Conservation (phyloP, 1,284 basidiomycete genomes). For the Ceratobasidium sp. region DNA sequence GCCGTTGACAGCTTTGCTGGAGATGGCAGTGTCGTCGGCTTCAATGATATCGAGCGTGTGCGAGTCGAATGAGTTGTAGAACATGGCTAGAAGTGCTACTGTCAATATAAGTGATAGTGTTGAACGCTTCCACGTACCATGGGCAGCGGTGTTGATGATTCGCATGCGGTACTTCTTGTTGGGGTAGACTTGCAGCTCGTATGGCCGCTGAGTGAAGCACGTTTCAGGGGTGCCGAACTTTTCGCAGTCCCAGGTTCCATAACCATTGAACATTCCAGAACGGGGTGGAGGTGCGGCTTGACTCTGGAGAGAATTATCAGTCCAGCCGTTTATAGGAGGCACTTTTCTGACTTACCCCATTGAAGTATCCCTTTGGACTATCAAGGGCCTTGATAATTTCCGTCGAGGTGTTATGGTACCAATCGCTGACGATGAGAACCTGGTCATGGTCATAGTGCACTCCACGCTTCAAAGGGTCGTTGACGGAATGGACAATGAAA, state of each 20-base stretch:
- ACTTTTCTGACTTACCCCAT: slow-evolving; percentile 43
- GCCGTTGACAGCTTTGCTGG: slow-evolving; percentile 16
- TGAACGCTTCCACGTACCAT: neutral
- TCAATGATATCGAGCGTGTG: slow-evolving; percentile 58
- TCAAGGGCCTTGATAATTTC: slow-evolving; percentile 44
- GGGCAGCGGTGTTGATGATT: slow-evolving; percentile 59
- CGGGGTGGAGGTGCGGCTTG: slow-evolving; percentile 15
- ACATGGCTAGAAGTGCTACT: slow-evolving; percentile 48
- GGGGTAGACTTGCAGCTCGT: slow-evolving; percentile 46
- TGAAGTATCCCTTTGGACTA: slow-evolving; percentile 49
- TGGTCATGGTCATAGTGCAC: slow-evolving; percentile 51
- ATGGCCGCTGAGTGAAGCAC: slow-evolving; percentile 47
- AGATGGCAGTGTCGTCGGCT: slow-evolving; percentile 53
- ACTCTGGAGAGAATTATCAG: neutral
- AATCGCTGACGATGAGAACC: slow-evolving; percentile 50
- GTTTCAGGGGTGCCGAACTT: slow-evolving; percentile 43
- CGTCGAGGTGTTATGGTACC: slow-evolving; percentile 50
- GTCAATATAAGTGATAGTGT: neutral
- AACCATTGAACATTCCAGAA: slow-evolving; percentile 29
- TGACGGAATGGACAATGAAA: slow-evolving; percentile 49
- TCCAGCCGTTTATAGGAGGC: neutral
- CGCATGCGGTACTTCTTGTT: slow-evolving; percentile 56
- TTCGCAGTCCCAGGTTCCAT: slow-evolving; percentile 20
- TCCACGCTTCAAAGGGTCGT: slow-evolving; percentile 45
- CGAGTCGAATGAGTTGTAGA: slow-evolving; percentile 55